phyloP scores from a whole-genome alignment of 1,139 yeast species.

The Pichia norvegensis region DNA sequence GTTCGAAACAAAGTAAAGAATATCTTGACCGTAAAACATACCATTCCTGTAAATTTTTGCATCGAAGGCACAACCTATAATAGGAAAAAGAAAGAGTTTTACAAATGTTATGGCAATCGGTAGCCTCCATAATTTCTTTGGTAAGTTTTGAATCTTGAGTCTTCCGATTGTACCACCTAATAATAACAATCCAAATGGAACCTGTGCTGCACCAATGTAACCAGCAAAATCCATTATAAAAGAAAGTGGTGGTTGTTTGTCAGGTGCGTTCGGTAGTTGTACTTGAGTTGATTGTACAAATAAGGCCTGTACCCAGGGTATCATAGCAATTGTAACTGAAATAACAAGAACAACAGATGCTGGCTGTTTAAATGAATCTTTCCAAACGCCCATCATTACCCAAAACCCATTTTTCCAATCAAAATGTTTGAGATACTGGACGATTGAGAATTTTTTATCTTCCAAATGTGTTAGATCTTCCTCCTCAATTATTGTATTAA shows the following conservation, averaged over 20 bases:
- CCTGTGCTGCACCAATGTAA: constrained; percentile 81
- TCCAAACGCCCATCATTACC: constrained; percentile 40
- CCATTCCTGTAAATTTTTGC: constrained; percentile 39
- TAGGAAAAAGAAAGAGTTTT: constrained; percentile 49
- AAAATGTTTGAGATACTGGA: background rate
- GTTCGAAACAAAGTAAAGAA: constrained; percentile 61
- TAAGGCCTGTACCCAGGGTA: constrained; percentile 79
- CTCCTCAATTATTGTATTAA: constrained; percentile 13
- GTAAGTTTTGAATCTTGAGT: constrained; percentile 49
- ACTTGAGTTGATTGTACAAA: constrained; percentile 45
- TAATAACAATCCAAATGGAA: constrained; percentile 74
- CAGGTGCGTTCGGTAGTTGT: constrained; percentile 65
- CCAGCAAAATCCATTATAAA: constrained; percentile 73
- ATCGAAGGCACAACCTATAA: constrained; percentile 54
- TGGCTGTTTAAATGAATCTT: constrained; percentile 18
- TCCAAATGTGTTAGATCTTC: background rate
- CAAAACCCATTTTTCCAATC: constrained; percentile 48
- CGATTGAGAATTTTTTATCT: background rate
- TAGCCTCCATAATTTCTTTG: constrained; percentile 65
- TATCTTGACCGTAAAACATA: constrained; percentile 50
- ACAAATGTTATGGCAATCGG: constrained; percentile 38
- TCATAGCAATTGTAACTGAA: constrained; percentile 41
- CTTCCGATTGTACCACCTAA: constrained; percentile 85
- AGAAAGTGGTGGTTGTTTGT: constrained; percentile 70
- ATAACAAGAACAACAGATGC: constrained; percentile 41